Percentiles rank a stretch among this genome's conserved stretches.
Evolutionary conservation across 1,284 basidiomycete species (phyloP).

Genomic region (Ceratobasidium papillatum): DNA sequence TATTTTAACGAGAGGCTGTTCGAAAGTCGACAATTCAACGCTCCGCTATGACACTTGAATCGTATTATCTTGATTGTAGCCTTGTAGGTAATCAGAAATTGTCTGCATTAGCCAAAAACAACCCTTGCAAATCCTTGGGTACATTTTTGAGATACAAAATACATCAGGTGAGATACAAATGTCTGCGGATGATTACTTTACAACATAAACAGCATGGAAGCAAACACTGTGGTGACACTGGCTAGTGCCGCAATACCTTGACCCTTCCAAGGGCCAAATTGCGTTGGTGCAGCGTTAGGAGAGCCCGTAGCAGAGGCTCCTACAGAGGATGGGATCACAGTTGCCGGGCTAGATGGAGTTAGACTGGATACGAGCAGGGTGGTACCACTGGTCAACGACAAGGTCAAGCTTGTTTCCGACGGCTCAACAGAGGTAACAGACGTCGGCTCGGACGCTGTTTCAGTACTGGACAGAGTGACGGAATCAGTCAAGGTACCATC

Average conservation of each 20-base stretch:
- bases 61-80: background rate
- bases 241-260: slow-evolving; percentile 15
- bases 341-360: too few species aligned
- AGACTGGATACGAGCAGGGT: background rate
- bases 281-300: slow-evolving; percentile 23
- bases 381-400: background rate
- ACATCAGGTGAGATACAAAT: background rate
- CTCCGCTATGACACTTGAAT: slow-evolving; percentile 25
- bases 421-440: background rate
- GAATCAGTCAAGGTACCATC: background rate
- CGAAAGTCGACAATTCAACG: slow-evolving; percentile 44
- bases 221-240: slow-evolving; percentile 6
- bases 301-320: background rate
- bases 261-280: slow-evolving; percentile 1
- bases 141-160: background rate
- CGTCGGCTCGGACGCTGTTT: too few species aligned
- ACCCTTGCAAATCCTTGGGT: background rate
- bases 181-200: background rate
- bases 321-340: background rate
- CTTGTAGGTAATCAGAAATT: background rate
- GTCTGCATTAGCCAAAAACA: background rate
- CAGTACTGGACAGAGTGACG: background rate
- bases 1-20: slow-evolving; percentile 80
- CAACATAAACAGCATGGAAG: slow-evolving; percentile 27
- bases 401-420: background rate